These are phyloP conservation scores for Echeveria elegans DNA, from an alignment of 164 flowering plant genomes.

Conservation along the genomic window DNA sequence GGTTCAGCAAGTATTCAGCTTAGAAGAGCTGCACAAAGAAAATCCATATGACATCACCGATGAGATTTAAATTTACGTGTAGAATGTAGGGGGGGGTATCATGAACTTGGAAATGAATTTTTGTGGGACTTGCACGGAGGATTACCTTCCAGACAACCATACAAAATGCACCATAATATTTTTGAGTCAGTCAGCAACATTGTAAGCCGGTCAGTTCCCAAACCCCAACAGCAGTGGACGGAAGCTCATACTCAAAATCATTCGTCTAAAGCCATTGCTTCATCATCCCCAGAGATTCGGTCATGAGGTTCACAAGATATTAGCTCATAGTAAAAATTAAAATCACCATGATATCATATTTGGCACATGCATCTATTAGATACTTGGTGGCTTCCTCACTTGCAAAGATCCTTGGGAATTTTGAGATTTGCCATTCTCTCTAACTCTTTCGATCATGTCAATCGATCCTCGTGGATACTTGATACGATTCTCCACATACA, in stretches of 20 bases:
- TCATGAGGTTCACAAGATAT: slow-evolving; percentile 38
- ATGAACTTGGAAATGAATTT: too few species aligned
- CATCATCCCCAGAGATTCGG: slow-evolving; percentile 93
- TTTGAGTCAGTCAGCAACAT: slow-evolving; percentile 87
- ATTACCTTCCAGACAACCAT: too few species aligned
- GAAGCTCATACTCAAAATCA: slow-evolving; percentile 84
- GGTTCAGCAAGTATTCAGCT: too few species aligned
- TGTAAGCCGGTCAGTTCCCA: slow-evolving; percentile 83
- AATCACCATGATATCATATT: slow-evolving; percentile 38
- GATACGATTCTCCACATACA: too few species aligned
- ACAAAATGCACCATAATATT: slow-evolving; percentile 88
- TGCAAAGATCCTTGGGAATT: slow-evolving; percentile 76
- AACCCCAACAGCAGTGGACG: slow-evolving; percentile 96
- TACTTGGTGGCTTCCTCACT: slow-evolving; percentile 70
- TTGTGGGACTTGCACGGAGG: too few species aligned
- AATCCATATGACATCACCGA: too few species aligned
- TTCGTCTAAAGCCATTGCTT: slow-evolving; percentile 95
- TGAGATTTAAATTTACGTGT: too few species aligned
- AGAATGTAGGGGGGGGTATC: too few species aligned
- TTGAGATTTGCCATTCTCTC: slow-evolving; percentile 63
- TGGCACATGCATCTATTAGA: slow-evolving; percentile 61
- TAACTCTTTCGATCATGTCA: slow-evolving; percentile 80
- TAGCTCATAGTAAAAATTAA: neutral
- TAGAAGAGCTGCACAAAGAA: too few species aligned
- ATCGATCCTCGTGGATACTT: too few species aligned